Base-by-base conservation (phyloP, 2,329 filamentous ascomycete species). In the Clonostachys rhizophaga region DNA sequence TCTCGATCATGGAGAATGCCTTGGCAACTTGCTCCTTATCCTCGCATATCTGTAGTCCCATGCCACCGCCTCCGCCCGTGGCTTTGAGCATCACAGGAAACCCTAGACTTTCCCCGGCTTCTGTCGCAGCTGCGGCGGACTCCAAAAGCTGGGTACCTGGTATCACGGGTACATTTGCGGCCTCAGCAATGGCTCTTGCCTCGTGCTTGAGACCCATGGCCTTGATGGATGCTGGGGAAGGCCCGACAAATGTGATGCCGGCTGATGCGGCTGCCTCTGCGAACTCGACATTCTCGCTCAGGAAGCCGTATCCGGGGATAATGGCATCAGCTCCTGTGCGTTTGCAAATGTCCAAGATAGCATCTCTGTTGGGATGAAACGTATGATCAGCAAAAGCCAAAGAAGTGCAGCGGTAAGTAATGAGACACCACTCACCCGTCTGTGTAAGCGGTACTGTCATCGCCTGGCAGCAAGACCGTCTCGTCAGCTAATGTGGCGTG, bases 401-500 rank as follows among this genome's bases (percentile, higher is more conserved):
- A 30, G 9, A 30, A 24, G 2, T 30, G 24, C 24, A 30, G 2
- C 8, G 10, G 24, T 30, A 30, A 30, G 9, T 10, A 10, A 30
- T 6, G 24, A 10, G 24, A 10, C 24, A 10, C 9, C 9, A 30
- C 24, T 10, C 24, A 30, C 24, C 24, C 24, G 24, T 30, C 24
- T 30, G 24, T 30, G 10, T 30, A 30, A 30, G 24, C 24, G 9
- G 24, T 30, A 30, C 24, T 30, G 8, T 30, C 24, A 5, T 30
- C 24, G 24, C 24, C 24, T 9, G 24, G 8, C 24, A 30, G 24
- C 24, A 30, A 10, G 24, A 30, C 24, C 24, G 85, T 76, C 55
- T 81, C 78, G 2, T 86, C 83, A 5, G 86, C 87, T 56, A 78
- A 79, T 47, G 84, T 65, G 9, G 86, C 85, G 64, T 90, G 86